These are phyloP conservation scores for Pulveroboletus sp. DNA, from an alignment of 768 basidiomycete genomes.

Conservation along the genomic window DNA sequence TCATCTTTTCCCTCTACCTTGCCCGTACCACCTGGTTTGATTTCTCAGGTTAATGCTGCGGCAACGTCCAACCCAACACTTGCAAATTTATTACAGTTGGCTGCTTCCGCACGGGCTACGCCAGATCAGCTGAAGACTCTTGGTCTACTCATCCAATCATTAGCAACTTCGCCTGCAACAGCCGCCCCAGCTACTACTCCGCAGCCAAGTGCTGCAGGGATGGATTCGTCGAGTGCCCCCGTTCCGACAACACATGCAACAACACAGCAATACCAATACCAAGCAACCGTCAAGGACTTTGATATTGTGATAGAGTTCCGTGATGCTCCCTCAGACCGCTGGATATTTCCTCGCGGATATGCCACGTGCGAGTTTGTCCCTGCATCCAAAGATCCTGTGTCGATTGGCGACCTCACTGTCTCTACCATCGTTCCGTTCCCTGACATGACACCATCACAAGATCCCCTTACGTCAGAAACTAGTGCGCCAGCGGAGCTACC, in stretches of 20 bases:
- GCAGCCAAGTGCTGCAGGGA: constrained; percentile 1
- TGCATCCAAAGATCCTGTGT: constrained; percentile 7
- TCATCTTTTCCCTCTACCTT: constrained; percentile 44
- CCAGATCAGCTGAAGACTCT: constrained; percentile 65
- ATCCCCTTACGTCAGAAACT: constrained; percentile 12
- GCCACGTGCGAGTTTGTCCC: constrained; percentile 45
- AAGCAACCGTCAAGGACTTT: constrained; percentile 48
- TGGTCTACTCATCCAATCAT: constrained; percentile 67
- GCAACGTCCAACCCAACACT: constrained; percentile 66
- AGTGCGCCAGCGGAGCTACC: constrained; percentile 5
- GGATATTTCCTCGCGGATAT: constrained; percentile 61
- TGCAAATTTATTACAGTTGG: constrained; percentile 60
- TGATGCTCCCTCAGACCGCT: constrained; percentile 60
- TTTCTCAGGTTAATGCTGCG: constrained; percentile 62
- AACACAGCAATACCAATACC: constrained; percentile 23
- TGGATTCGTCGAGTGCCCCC: constrained; percentile 11
- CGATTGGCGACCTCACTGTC: constrained; percentile 36
- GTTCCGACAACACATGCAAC: constrained; percentile 11
- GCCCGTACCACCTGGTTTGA: constrained; percentile 52
- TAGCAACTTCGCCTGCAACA: constrained; percentile 35
- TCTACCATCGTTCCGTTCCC: constrained; percentile 46
- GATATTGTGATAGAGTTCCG: constrained; percentile 72
- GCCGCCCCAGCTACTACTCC: constrained; percentile 2
- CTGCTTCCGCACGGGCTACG: constrained; percentile 57
- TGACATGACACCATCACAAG: constrained; percentile 13